These are phyloP conservation scores for Sordariomycetes sp. DNA, from an alignment of 2,329 filamentous ascomycete species.

Conservation along the genomic window DNA sequence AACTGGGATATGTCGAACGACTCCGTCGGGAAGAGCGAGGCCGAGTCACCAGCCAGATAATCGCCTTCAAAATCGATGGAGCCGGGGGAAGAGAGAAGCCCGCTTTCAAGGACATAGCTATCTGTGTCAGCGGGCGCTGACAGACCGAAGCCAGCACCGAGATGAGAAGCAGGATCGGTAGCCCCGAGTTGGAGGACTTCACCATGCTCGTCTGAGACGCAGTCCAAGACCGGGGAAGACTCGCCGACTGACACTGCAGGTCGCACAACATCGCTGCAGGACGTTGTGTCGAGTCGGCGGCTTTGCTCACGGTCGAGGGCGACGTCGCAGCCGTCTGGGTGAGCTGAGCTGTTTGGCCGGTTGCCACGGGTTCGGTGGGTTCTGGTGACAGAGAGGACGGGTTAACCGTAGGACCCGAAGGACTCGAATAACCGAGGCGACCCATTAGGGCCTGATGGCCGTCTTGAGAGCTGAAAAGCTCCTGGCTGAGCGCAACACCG, in stretches of 20 bases:
- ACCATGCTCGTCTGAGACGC: constrained; percentile 25
- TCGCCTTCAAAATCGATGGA: constrained; percentile 51
- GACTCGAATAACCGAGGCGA: constrained; percentile 14
- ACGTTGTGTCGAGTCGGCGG: constrained; percentile 98
- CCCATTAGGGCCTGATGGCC: constrained; percentile 16
- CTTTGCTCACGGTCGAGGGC: constrained; percentile 14
- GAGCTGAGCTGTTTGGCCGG: constrained; percentile 8
- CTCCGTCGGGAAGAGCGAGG: constrained; percentile 29
- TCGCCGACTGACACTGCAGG: constrained; percentile 98
- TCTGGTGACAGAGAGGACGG: constrained; percentile 48
- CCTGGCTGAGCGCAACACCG: constrained; percentile 43
- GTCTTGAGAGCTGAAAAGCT: constrained; percentile 39
- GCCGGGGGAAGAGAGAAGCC: constrained; percentile 62
- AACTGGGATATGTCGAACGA: constrained; percentile 40
- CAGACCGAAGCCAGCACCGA: constrained; percentile 56
- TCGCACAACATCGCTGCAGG: constrained; percentile 99
- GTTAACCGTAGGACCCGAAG: constrained; percentile 37
- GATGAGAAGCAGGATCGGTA: constrained; percentile 49
- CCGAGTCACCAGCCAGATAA: constrained; percentile 51
- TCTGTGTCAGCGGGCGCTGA: constrained; percentile 58
- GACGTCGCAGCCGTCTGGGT: constrained; percentile 9
- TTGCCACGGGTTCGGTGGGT: constrained; percentile 8
- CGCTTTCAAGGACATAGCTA: constrained; percentile 65
- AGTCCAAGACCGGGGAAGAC: constrained; percentile 31
- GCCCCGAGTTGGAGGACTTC: constrained; percentile 15